phyloP scores from a whole-genome alignment of 805 yeast genomes.

The Metschnikowia henanensis region DNA sequence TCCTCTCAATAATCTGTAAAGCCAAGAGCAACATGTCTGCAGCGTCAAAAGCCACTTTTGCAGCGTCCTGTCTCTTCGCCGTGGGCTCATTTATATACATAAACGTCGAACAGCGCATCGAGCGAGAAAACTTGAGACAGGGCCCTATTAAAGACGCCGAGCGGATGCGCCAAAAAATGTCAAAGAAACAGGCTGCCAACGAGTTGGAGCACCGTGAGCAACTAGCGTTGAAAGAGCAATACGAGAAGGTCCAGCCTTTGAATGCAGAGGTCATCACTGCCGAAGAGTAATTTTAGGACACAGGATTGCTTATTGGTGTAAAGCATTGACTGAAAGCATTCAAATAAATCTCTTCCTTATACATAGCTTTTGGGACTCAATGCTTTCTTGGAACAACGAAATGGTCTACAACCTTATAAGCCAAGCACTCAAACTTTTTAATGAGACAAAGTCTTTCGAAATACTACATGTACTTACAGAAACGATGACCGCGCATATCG shows the following conservation, averaged over 20 bases:
- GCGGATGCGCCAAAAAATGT: constrained; percentile 47
- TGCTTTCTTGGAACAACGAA: no score
- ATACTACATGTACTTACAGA: no score
- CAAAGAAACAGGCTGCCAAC: constrained; percentile 50
- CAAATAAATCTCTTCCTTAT: no score
- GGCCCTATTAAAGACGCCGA: constrained; percentile 87
- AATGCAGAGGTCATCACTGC: constrained; percentile 35
- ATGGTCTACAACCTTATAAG: no score
- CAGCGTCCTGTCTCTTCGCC: constrained; percentile 52
- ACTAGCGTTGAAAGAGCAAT: constrained; percentile 55
- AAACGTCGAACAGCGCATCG: constrained; percentile 66
- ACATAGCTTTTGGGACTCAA: no score
- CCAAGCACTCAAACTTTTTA: no score
- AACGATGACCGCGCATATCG: no score
- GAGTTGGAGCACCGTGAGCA: constrained; percentile 67
- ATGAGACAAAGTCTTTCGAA: no score
- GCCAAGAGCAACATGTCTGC: constrained; percentile 77
- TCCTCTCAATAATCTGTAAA: no score
- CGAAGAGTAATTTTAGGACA: constrained; percentile 17
- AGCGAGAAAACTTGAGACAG: constrained; percentile 68
- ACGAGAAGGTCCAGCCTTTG: constrained; percentile 63
- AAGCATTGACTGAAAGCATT: neutral
- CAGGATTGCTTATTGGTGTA: neutral
- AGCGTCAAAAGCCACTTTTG: constrained; percentile 76
- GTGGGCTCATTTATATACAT: constrained; percentile 66